These are phyloP conservation scores for Aspergillus indologenus DNA, from an alignment of 495 filamentous ascomycete genomes.

Conservation along the genomic window DNA sequence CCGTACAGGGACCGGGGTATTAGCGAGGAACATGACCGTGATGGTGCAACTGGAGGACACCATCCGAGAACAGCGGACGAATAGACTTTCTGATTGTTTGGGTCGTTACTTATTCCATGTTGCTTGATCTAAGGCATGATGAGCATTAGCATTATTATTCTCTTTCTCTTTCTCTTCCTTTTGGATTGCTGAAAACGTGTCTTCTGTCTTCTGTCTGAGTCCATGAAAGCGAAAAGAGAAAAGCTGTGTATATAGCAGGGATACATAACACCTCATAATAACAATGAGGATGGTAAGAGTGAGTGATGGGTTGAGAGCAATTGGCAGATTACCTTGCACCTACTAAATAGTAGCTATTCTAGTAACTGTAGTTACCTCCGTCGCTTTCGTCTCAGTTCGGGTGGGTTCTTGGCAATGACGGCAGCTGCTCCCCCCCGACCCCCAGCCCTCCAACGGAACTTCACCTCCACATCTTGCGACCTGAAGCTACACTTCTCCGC, in stretches of 20 bases:
- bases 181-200: constrained; percentile 1
- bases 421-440: not conserved
- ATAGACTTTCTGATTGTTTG: not conserved
- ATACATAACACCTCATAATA: not conserved
- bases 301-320: too few relatives aligned
- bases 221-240: not conserved
- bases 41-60: constrained; percentile 20
- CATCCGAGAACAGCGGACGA: constrained; percentile 20
- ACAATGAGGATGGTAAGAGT: not conserved
- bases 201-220: not conserved
- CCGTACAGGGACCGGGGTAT: constrained; percentile 36
- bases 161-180: constrained; percentile 7
- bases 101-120: not conserved
- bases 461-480: not conserved
- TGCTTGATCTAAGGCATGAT: not conserved
- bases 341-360: too few relatives aligned
- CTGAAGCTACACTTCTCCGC: not conserved
- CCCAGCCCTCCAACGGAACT: not conserved
- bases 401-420: constrained; percentile 5
- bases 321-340: too few relatives aligned
- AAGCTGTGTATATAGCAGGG: constrained; percentile 2
- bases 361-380: too few relatives aligned
- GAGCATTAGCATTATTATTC: not conserved
- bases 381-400: not conserved
- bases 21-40: constrained; percentile 25